Percentiles rank a stretch among this genome's conserved stretches.
Evolutionary conservation across 179 eudicot species (phyloP).

Genomic region (Beta lomatogona): DNA sequence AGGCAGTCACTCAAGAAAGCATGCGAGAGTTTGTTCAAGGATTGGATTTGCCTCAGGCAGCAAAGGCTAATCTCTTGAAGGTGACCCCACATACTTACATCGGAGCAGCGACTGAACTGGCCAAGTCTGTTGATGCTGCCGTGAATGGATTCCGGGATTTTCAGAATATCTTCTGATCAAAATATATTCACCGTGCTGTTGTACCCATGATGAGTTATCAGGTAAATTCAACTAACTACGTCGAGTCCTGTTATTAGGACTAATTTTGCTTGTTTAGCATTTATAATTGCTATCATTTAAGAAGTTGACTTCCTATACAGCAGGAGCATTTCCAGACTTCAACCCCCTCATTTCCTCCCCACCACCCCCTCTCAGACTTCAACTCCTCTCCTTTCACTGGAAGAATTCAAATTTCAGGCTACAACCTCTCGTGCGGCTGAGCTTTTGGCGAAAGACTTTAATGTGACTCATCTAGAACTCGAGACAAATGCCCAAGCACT

Average conservation of each 20-base stretch:
- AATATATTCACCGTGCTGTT: too few species aligned
- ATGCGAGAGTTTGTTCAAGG: conserved; percentile 71
- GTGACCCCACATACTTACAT: conserved; percentile 76
- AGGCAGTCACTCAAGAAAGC: conserved; percentile 69
- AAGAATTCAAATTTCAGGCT: too few species aligned
- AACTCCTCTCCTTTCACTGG: too few species aligned
- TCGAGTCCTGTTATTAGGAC: conserved; percentile 8
- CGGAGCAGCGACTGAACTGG: conserved; percentile 78
- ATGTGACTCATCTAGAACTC: too few species aligned
- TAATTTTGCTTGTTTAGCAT: neutral
- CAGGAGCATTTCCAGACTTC: neutral
- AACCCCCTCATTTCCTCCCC: too few species aligned
- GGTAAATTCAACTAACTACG: conserved; percentile 15
- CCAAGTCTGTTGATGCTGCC: conserved; percentile 39
- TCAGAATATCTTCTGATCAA: conserved; percentile 4
- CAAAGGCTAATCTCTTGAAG: conserved; percentile 64
- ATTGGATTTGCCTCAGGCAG: conserved; percentile 68
- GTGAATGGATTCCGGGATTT: conserved; percentile 24
- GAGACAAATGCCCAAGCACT: too few species aligned
- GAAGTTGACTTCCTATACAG: neutral
- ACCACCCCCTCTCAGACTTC: too few species aligned
- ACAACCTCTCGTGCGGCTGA: too few species aligned
- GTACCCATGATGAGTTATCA: neutral
- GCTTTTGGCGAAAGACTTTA: too few species aligned
- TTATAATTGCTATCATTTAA: neutral